Evolutionary conservation across 352 stramenopile genomes (phyloP), one percentile per base, ranked within the genome.

Genomic region (Thalassiosira exigua): DNA sequence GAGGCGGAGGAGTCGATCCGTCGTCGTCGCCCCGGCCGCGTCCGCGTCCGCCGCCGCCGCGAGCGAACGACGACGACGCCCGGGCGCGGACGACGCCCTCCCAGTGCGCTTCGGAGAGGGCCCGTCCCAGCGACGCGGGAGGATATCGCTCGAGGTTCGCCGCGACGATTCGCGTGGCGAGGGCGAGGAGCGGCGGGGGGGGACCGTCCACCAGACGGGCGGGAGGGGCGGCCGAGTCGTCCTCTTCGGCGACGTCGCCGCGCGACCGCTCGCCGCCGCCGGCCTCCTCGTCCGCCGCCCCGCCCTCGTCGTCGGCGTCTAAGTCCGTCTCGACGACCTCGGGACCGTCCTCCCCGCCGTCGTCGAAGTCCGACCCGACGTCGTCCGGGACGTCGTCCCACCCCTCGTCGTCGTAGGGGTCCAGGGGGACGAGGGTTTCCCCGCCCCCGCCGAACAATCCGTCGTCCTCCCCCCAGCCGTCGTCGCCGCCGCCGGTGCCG

Each of bases 101-200:
- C 75, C 75, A 83, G 42, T 79, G 60, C 56, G 24, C 62, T 39
- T 83, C 75, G 7, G 75, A 83, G n/a, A 83, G 46, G 0, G 56
- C 19, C 1, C 46, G 32, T 32, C 54, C 61, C 4, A 79, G 42
- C 22, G 53, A 19, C 22, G 26, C 21, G 12, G 72, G 72, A 5
- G 48, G 29, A 52, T 72, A 75, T 27, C 59, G 58, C 50, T 81
- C 72, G 39, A 81, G 30, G 12, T 68, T 67, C 11, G 56, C 32
- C 0, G 72, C 21, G 22, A 75, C 52, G 7, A 41, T 19, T 62
- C 65, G 44, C 0, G 36, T 71, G 4, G 56, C 51, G 19, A 69
- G 50, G 17, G 44, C 46, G 12, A 75, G 65, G 1, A 81, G 42
- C 12, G 70, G 39, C 1, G 51, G 29, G 21, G 11, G 21, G 11